phyloP scores from a whole-genome alignment of 2,329 filamentous ascomycete species.

The Pleoardoris graminearum region DNA sequence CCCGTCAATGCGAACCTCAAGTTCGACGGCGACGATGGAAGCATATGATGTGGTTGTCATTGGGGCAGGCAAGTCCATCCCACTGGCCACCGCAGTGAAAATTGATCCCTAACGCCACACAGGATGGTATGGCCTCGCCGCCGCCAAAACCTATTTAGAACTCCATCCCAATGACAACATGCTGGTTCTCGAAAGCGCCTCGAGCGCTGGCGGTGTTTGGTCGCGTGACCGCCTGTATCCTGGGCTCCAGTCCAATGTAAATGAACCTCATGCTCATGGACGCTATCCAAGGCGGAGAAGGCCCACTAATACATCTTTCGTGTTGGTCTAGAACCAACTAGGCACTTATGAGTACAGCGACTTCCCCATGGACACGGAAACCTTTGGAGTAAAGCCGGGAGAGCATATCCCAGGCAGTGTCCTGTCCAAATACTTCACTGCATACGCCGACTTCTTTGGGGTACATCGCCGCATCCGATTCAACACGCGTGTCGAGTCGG shows the following conservation, averaged over 20 bases:
- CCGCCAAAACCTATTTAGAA: background rate
- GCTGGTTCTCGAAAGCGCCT: slow-evolving; percentile 49
- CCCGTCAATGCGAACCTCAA: too few species aligned
- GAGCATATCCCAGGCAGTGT: slow-evolving; percentile 64
- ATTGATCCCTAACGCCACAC: too few species aligned
- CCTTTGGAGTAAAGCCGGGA: background rate
- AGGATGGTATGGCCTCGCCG: background rate
- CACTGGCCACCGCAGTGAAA: too few species aligned
- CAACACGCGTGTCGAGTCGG: slow-evolving; percentile 55
- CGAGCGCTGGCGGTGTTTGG: slow-evolving; percentile 51
- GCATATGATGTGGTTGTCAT: background rate
- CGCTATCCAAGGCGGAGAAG: background rate
- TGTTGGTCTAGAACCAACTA: background rate
- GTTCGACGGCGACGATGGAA: background rate
- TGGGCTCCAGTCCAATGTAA: slow-evolving; percentile 47
- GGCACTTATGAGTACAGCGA: slow-evolving; percentile 44
- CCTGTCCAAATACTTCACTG: slow-evolving; percentile 60
- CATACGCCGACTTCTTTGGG: slow-evolving; percentile 48
- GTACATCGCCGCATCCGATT: slow-evolving; percentile 56
- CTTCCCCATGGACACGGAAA: slow-evolving; percentile 41
- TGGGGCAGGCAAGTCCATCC: background rate
- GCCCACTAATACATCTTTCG: slow-evolving; percentile 12
- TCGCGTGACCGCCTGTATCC: slow-evolving; percentile 49
- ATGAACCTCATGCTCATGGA: background rate
- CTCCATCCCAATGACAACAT: slow-evolving; percentile 22